phyloP scores from a whole-genome alignment of 179 eudicot genomes.

The Nepenthes alata region DNA sequence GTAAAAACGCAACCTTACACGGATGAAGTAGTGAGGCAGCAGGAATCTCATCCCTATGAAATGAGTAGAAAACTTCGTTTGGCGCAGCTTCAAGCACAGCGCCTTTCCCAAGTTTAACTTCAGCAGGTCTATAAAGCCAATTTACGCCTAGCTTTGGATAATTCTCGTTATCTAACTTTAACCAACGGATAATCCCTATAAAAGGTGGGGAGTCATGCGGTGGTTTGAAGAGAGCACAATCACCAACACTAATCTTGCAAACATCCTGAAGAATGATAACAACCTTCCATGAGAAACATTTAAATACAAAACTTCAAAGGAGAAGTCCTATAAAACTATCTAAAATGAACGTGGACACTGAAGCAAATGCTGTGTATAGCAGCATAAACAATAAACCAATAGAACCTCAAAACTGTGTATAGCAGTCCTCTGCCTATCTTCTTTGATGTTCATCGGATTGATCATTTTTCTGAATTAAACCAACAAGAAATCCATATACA shows the following conservation, averaged over 20 bases:
- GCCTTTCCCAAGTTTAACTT: conserved; percentile 62
- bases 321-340: neutral
- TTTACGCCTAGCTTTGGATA: conserved; percentile 46
- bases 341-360: neutral
- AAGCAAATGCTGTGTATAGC: neutral
- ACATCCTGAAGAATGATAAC: conserved; percentile 45
- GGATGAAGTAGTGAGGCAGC: conserved; percentile 94
- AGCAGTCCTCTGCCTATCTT: too few relatives aligned
- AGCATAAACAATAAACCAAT: too few relatives aligned
- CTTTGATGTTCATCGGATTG: too few relatives aligned
- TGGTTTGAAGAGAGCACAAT: conserved; percentile 84
- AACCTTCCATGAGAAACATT: neutral
- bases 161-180: conserved; percentile 33
- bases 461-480: too few relatives aligned
- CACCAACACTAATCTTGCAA: conserved; percentile 66
- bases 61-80: conserved; percentile 92
- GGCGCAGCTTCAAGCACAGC: conserved; percentile 61
- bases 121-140: conserved; percentile 89
- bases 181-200: conserved; percentile 58
- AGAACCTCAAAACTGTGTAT: too few relatives aligned
- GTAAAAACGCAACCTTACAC: conserved; percentile 94
- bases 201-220: conserved; percentile 62
- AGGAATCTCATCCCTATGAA: conserved; percentile 82
- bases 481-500: too few relatives aligned
- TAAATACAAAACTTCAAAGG: neutral